phyloP scores from a whole-genome alignment of 139 green algal species.

The Volvox africanus region DNA sequence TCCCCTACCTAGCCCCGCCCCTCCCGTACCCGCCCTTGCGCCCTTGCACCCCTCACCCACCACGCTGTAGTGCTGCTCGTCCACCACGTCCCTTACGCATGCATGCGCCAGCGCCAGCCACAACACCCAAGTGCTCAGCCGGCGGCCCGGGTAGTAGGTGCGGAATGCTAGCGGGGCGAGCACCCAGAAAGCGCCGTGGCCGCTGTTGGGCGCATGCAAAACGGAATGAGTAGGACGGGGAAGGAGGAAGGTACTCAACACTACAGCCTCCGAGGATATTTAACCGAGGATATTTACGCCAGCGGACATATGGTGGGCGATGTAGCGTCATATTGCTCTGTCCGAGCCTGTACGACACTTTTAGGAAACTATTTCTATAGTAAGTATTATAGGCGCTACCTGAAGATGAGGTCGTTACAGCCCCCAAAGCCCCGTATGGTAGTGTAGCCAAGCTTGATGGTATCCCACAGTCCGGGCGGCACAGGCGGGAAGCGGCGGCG shows the following conservation, averaged over 20 bases:
- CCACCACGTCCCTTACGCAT: slow-evolving; percentile 65
- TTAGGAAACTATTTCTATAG: too few species aligned
- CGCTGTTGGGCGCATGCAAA: slow-evolving; percentile 28
- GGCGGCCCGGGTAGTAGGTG: slow-evolving; percentile 68
- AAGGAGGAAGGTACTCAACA: background rate
- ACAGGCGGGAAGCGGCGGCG: slow-evolving; percentile 74
- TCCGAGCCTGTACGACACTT: too few species aligned
- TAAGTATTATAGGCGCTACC: slow-evolving; percentile 12
- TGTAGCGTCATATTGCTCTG: too few species aligned
- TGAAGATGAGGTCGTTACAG: slow-evolving; percentile 89
- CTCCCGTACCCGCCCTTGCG: too few species aligned
- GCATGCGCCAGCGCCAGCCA: slow-evolving; percentile 71
- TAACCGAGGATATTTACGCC: too few species aligned
- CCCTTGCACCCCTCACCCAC: background rate
- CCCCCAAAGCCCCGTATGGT: slow-evolving; percentile 70
- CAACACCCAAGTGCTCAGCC: slow-evolving; percentile 50
- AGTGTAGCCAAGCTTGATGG: slow-evolving; percentile 69
- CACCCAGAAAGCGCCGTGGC: slow-evolving; percentile 80
- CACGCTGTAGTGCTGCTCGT: slow-evolving; percentile 79
- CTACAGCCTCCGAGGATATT: too few species aligned
- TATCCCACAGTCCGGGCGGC: slow-evolving; percentile 64
- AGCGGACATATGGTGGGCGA: too few species aligned
- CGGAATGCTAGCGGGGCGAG: slow-evolving; percentile 71
- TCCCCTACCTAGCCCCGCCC: too few species aligned
- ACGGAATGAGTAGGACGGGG: background rate